Evolutionary conservation across 2,329 filamentous ascomycete genomes (phyloP), one percentile per base, ranked within the genome.

Genomic region (Phoma herbarum): DNA sequence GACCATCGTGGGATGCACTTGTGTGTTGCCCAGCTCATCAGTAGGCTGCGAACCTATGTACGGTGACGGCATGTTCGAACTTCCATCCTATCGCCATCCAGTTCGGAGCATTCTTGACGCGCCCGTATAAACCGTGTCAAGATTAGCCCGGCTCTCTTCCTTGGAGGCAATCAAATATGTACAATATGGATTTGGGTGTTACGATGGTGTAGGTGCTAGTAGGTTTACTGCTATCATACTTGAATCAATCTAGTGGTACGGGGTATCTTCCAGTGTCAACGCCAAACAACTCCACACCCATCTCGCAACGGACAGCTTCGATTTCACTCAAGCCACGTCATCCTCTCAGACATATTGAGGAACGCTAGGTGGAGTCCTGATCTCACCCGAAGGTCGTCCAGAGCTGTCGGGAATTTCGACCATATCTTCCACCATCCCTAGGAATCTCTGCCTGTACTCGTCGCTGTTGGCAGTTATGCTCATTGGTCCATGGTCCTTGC

Each of bases 401-500:
- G 72, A 55, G 51, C 73, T 76, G 49, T 76, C 75, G 18, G 59
- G 63, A 2, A 76, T 65, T 49, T 77, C 76, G 0, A 77, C 61
- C 61, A 77, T 74, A 10, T 65, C 62, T 29, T 80, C 75, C 7
- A 85, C 79, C 84, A 86, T 85, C 8, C 75, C 69, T 35, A 86
- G 64, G 59, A 86, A 86, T 44, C 84, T 79, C 63, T 83, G 75
- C 14, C 87, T 80, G 67, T 93, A 93, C 76, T 92, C 90, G 0
- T 81, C 79, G 10, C 88, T 85, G 6, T 85, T 85, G 0, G 90
- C 89, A 0, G 90, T 92, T 53, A 92, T 90, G 59, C 86, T 89
- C 90, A 92, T 93, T 0, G 86, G 88, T 0, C 89, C 89, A 65
- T 89, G 83, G 2, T 83, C 78, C 29, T 85, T 86, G 26, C 91